Percentiles rank a stretch among this genome's conserved stretches.
Conservation (phyloP, 2,329 filamentous ascomycete species). For the Plenodomus biglobosus region DNA sequence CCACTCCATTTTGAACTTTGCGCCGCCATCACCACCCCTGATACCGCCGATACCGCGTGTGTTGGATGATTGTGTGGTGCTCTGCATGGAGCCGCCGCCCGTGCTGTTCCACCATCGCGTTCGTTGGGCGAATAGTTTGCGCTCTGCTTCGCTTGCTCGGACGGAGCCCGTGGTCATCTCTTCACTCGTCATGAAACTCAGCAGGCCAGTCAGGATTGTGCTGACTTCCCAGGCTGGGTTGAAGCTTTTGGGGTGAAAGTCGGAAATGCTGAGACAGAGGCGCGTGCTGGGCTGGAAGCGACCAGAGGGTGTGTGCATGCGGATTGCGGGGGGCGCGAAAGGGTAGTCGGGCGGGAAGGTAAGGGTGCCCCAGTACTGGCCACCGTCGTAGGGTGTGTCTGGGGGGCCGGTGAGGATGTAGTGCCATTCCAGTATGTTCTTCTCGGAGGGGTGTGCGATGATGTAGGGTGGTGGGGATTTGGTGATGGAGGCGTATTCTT, state of each 20-base stretch:
- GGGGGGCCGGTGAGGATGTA: constrained; percentile 95
- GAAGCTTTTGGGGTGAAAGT: constrained; percentile 97
- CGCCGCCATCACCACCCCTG: constrained; percentile 87
- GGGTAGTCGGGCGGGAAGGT: constrained; percentile 96
- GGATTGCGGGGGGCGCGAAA: constrained; percentile 94
- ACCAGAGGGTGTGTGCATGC: constrained; percentile 97
- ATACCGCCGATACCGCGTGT: constrained; percentile 68
- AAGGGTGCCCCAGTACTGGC: constrained; percentile 97
- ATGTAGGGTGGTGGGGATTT: constrained; percentile 87
- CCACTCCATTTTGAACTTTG: constrained; percentile 89
- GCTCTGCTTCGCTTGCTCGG: constrained; percentile 72
- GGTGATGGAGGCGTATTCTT: constrained; percentile 66
- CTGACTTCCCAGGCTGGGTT: constrained; percentile 98
- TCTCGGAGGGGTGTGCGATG: constrained; percentile 82
- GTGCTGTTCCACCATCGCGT: constrained; percentile 97
- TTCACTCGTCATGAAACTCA: constrained; percentile 98
- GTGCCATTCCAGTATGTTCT: constrained; percentile 93
- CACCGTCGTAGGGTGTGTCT: constrained; percentile 87
- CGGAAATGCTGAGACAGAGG: constrained; percentile 91
- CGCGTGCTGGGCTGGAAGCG: constrained; percentile 92
- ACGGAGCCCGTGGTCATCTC: constrained; percentile 97
- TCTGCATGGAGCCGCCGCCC: constrained; percentile 71
- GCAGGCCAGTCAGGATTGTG: constrained; percentile 89
- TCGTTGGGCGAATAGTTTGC: constrained; percentile 72
- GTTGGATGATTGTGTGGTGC: constrained; percentile 44